A percentile compares a stretch with the other conserved stretches of the same genome.
phyloP scores from a whole-genome alignment of 2,329 filamentous ascomycete genomes.

The Dactylella cylindrospora region DNA sequence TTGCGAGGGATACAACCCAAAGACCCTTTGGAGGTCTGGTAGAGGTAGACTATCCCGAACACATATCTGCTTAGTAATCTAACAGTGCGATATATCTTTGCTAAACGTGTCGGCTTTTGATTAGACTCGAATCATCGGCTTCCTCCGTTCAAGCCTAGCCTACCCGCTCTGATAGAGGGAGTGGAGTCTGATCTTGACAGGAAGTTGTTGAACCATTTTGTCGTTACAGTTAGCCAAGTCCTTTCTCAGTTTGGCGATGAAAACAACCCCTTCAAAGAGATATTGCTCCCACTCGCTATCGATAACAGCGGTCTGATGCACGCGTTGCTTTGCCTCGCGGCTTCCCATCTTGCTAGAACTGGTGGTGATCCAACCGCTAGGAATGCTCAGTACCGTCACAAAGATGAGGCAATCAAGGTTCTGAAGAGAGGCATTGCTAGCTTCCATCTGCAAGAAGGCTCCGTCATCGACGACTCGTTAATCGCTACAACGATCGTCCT shows the following conservation, averaged over 20 bases:
- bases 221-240: conserved; percentile 73
- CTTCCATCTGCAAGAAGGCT: conserved; percentile 28
- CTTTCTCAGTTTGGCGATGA: conserved; percentile 79
- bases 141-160: conserved; percentile 21
- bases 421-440: conserved; percentile 37
- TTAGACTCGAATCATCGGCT: conserved; percentile 27
- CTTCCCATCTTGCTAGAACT: conserved; percentile 67
- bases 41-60: conserved; percentile 54
- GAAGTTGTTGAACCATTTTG: conserved; percentile 80
- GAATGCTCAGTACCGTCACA: conserved; percentile 60
- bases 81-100: conserved; percentile 7
- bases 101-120: conserved; percentile 5
- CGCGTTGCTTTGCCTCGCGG: conserved; percentile 79
- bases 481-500: conserved; percentile 64
- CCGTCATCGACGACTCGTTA: conserved; percentile 60
- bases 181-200: conserved; percentile 78
- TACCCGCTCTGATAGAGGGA: conserved; percentile 66
- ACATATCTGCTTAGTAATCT: conserved; percentile 49
- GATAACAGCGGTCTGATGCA: conserved; percentile 84
- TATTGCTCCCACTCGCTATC: conserved; percentile 78
- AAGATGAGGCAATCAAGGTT: conserved; percentile 50
- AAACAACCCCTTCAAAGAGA: conserved; percentile 81
- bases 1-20: conserved; percentile 85
- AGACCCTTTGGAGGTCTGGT: conserved; percentile 83
- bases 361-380: conserved; percentile 58